Conservation (phyloP, 148 eudicot genomes). For the Tetragonia tetragonoides region DNA sequence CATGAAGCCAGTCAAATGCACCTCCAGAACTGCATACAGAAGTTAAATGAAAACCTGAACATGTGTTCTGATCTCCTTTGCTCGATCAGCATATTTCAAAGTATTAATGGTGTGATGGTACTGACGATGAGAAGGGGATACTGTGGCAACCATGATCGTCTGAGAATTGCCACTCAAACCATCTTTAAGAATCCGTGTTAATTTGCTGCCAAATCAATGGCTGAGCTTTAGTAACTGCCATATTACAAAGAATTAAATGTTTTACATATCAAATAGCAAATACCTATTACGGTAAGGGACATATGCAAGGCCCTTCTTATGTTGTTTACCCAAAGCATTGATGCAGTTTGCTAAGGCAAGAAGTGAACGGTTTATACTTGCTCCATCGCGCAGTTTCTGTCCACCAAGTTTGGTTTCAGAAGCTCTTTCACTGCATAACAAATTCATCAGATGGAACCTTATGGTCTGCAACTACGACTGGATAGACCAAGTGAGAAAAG, state of each 20-base stretch:
- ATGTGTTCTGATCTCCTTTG: constrained; percentile 90
- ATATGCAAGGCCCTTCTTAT: constrained; percentile 90
- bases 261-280: constrained; percentile 9
- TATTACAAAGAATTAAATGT: background rate
- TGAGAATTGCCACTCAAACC: constrained; percentile 89
- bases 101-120: constrained; percentile 84
- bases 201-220: constrained; percentile 50
- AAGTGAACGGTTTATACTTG: constrained; percentile 79
- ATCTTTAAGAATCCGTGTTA: constrained; percentile 89
- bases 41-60: constrained; percentile 57
- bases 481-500: constrained; percentile 8
- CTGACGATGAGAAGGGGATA: constrained; percentile 77
- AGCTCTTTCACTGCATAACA: constrained; percentile 74
- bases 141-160: constrained; percentile 81
- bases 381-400: constrained; percentile 80
- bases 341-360: constrained; percentile 93
- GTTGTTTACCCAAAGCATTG: constrained; percentile 83
- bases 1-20: background rate
- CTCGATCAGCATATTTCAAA: constrained; percentile 82
- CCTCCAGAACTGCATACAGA: background rate
- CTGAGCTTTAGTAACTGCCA: constrained; percentile 21
- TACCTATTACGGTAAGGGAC: constrained; percentile 95
- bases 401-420: constrained; percentile 79
- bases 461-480: background rate
- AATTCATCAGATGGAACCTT: constrained; percentile 20